Percentiles rank a stretch among this genome's conserved stretches.
Conservation (phyloP, 345 rosid genomes). For the Brassica cretica region DNA sequence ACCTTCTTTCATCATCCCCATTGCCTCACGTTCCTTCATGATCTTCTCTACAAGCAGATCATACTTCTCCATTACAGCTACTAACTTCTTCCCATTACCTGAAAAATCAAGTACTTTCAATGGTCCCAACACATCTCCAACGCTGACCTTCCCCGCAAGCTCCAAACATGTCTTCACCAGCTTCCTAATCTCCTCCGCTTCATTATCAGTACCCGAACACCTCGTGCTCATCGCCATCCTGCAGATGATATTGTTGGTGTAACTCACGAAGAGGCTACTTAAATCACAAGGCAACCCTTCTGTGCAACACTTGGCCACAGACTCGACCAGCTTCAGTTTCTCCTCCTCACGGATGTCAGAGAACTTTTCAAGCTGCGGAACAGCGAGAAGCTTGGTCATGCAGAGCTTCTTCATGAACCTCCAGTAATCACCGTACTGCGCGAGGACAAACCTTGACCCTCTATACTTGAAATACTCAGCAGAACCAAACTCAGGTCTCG, state of each 20-base stretch:
- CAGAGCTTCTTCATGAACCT: slow-evolving; percentile 55
- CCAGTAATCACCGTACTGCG: slow-evolving; percentile 57
- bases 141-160: slow-evolving; percentile 55
- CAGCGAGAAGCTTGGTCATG: slow-evolving; percentile 65
- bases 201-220: slow-evolving; percentile 52
- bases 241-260: slow-evolving; percentile 59
- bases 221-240: slow-evolving; percentile 68
- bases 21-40: slow-evolving; percentile 58
- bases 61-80: slow-evolving; percentile 44
- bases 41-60: slow-evolving; percentile 56
- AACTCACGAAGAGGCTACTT: slow-evolving; percentile 35
- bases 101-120: slow-evolving; percentile 57
- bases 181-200: slow-evolving; percentile 47
- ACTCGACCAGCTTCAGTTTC: slow-evolving; percentile 49
- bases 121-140: slow-evolving; percentile 71
- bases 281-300: slow-evolving; percentile 47
- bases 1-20: slow-evolving; percentile 12
- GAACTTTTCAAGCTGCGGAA: slow-evolving; percentile 58
- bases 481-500: slow-evolving; percentile 49
- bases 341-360: slow-evolving; percentile 38
- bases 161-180: slow-evolving; percentile 45
- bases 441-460: slow-evolving; percentile 44
- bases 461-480: slow-evolving; percentile 45
- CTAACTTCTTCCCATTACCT: slow-evolving; percentile 55
- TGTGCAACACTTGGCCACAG: slow-evolving; percentile 44